These are phyloP conservation scores for Colletotrichum horii DNA, from an alignment of 2,329 filamentous ascomycete genomes.

Conservation along the genomic window DNA sequence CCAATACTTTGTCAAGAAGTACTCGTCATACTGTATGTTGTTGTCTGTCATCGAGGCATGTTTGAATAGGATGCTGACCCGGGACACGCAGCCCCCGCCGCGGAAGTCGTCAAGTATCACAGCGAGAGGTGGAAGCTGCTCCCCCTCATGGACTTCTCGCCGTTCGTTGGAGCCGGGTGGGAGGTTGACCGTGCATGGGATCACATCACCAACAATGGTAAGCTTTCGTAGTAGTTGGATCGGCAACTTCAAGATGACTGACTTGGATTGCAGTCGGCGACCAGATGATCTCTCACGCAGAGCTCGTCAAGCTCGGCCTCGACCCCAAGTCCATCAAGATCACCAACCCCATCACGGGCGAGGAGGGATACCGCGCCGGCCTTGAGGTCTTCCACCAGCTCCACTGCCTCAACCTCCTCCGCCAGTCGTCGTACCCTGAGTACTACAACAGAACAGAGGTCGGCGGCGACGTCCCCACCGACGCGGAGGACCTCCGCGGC, in stretches of 20 bases:
- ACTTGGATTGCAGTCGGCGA: slow-evolving; percentile 53
- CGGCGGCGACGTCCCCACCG: slow-evolving; percentile 53
- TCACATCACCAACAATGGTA: slow-evolving; percentile 52
- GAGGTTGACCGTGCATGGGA: slow-evolving; percentile 65
- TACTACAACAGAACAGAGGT: slow-evolving; percentile 48
- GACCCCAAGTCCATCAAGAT: slow-evolving; percentile 61
- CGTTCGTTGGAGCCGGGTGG: slow-evolving; percentile 60
- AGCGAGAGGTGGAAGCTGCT: slow-evolving; percentile 54
- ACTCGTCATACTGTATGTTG: slow-evolving; percentile 49
- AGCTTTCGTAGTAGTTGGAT: slow-evolving; percentile 3
- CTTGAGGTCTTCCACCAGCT: slow-evolving; percentile 64
- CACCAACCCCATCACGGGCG: slow-evolving; percentile 59
- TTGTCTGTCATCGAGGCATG: neutral
- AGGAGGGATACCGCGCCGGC: slow-evolving; percentile 63
- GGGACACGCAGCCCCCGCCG: slow-evolving; percentile 46
- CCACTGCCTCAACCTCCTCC: slow-evolving; percentile 53
- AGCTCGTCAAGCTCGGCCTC: slow-evolving; percentile 57
- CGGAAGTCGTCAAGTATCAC: slow-evolving; percentile 52
- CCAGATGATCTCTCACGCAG: slow-evolving; percentile 61
- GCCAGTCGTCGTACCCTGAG: slow-evolving; percentile 54
- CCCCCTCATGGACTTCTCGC: slow-evolving; percentile 46
- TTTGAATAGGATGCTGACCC: neutral
- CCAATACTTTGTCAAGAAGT: slow-evolving; percentile 38
- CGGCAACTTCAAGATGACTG: neutral
- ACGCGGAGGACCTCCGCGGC: slow-evolving; percentile 44